Evolutionary conservation across 1,284 basidiomycete species (phyloP), one percentile per base, ranked within the genome.

Genomic region (Leccinum fuscescens): DNA sequence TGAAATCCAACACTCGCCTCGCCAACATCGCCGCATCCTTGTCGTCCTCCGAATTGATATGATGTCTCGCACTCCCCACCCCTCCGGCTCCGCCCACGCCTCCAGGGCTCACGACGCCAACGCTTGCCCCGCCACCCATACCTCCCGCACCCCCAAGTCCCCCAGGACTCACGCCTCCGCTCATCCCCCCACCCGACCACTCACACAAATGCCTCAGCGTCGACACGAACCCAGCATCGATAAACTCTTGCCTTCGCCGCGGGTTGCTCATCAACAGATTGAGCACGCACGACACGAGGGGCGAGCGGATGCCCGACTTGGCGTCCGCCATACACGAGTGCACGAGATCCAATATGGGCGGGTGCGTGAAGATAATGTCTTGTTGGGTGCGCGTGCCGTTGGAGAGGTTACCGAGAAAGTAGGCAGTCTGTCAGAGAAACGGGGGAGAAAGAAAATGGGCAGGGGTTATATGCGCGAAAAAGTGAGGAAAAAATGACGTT

Each of bases 371-470:
- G 33, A 90, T 82, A 29, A 74, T 70, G 53, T 76, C 74, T 59
- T 84, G 83, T 50, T 81, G 78, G 20, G 75, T 69, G 0, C 76
- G 67, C 2, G 74, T 70, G 27, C 84, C 84, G 67, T 90, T 90
- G 22, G 84, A 78, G 20, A 92, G 75, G 70, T 91, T 90, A 0
- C 83, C 85, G 0, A 90, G 77, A 3, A 83, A 74, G 65, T 78
- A 82, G 0, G 85, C 79, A 0, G 85, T 82, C 82, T 89, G 66
- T 15, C 12, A 50, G 5, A 50, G 15, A 50, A 50, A 49, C 11
- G 44, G 20, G 44, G 20, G n/a, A 50, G 24, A 51, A 51, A 14
- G 42, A 44, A 37, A 4, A 12, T 8, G n/a, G 9, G 42, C 22
- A 35, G 1, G n/a, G 9, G 6, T 7, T 24, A 6, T 24, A 54